Conservation (phyloP, 352 stramenopile genomes). For the Pythium apleroticum region DNA sequence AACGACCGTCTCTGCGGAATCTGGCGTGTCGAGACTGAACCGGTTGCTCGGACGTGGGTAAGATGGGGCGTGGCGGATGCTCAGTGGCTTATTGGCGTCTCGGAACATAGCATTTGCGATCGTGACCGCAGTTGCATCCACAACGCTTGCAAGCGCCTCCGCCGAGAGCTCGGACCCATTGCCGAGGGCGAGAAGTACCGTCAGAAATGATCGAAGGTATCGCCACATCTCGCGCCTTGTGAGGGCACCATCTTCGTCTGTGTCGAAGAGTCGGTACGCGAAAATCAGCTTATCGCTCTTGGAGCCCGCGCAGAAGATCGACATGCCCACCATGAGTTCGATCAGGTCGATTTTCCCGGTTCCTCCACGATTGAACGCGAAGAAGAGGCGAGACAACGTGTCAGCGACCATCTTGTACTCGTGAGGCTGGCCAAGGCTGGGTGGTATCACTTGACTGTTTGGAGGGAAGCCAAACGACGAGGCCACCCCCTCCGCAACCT, state of each 20-base stretch:
- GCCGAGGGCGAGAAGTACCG: conserved; percentile 92
- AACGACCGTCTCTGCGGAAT: conserved; percentile 41
- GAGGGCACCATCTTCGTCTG: conserved; percentile 88
- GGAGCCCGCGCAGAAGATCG: conserved; percentile 92
- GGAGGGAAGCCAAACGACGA: conserved; percentile 61
- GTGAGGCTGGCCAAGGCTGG: conserved; percentile 63
- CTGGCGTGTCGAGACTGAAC: conserved; percentile 57
- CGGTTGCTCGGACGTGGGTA: conserved; percentile 40
- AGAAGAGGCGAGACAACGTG: conserved; percentile 75
- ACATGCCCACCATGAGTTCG: conserved; percentile 94
- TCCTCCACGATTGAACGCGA: conserved; percentile 83
- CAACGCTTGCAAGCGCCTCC: conserved; percentile 78
- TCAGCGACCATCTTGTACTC: conserved; percentile 79
- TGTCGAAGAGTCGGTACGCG: conserved; percentile 90
- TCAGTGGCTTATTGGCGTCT: conserved; percentile 81
- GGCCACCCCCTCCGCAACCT: conserved; percentile 53
- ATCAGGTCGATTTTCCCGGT: conserved; percentile 84
- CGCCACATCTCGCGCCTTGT: conserved; percentile 90
- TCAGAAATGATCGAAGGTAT: conserved; percentile 94
- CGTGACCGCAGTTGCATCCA: conserved; percentile 76
- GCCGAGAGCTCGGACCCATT: conserved; percentile 85
- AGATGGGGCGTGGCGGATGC: conserved; percentile 35
- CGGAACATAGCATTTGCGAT: conserved; percentile 85
- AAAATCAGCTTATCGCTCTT: conserved; percentile 96
- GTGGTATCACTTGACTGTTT: conserved; percentile 55